Conservation (phyloP, 1,284 basidiomycete species). For the Papiliotrema terrestris region DNA sequence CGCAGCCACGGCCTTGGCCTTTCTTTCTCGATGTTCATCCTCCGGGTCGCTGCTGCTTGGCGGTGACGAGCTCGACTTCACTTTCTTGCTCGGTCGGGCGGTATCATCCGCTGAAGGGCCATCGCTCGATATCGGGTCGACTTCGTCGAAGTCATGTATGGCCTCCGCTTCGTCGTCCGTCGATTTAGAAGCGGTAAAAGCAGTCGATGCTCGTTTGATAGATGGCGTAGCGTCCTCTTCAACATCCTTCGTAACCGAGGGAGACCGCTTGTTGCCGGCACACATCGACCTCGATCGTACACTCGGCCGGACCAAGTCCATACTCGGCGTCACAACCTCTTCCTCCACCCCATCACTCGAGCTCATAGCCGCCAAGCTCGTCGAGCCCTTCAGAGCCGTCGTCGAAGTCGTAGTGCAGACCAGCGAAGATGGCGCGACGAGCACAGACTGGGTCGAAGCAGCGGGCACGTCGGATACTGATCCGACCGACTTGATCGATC, state of each 20-base stretch:
- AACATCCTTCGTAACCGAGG: background rate
- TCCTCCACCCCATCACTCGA: constrained; percentile 32
- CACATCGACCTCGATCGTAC: constrained; percentile 1
- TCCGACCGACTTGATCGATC: background rate
- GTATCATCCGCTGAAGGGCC: background rate
- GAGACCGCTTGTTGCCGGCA: background rate
- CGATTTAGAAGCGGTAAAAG: background rate
- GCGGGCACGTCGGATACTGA: background rate
- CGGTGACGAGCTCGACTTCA: constrained; percentile 17
- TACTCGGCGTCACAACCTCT: constrained; percentile 30
- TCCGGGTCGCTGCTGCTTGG: constrained; percentile 15
- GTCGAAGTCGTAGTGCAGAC: background rate
- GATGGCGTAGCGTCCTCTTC: background rate
- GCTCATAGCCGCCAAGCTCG: background rate
- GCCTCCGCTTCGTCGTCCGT: background rate
- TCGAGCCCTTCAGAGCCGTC: background rate
- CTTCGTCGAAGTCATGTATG: background rate
- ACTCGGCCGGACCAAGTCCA: constrained; percentile 4
- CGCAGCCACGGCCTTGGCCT: constrained; percentile 33
- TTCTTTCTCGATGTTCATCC: constrained; percentile 28
- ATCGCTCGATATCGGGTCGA: background rate
- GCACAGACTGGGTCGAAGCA: background rate
- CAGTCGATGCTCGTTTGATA: too few relatives aligned
- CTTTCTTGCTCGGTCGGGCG: constrained; percentile 6
- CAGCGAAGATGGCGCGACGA: background rate